Conservation (phyloP, 208 protist species). For the Trypanosoma cruzi region DNA sequence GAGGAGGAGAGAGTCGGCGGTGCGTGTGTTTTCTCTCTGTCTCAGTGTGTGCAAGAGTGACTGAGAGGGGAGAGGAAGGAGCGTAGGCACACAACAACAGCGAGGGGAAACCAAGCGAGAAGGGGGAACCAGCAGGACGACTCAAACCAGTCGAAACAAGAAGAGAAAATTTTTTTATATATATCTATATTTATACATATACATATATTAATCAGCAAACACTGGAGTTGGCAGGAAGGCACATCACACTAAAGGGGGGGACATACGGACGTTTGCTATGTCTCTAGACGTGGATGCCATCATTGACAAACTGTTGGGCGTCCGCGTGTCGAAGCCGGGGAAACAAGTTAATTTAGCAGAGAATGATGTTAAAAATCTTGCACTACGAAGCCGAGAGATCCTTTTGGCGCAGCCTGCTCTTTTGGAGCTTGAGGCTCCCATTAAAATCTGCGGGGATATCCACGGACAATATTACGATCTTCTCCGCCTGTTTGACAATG, state of each 20-base stretch:
- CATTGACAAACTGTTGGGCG: constrained; percentile 93
- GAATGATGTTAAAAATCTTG: constrained; percentile 87
- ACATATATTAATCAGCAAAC: constrained; percentile 8
- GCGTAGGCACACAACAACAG: background rate
- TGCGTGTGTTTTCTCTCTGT: background rate
- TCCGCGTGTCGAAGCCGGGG: constrained; percentile 84
- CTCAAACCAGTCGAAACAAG: background rate
- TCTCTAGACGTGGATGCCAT: constrained; percentile 88
- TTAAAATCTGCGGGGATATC: constrained; percentile 98
- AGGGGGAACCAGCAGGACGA: background rate
- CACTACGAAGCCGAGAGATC: constrained; percentile 83
- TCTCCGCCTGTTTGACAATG: constrained; percentile 99
- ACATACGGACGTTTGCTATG: constrained; percentile 30
- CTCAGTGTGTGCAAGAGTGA: background rate
- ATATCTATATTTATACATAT: background rate
- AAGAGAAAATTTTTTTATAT: background rate
- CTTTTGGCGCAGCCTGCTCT: constrained; percentile 86
- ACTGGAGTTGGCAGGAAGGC: background rate
- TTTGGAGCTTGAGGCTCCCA: constrained; percentile 92
- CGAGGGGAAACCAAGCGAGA: background rate
- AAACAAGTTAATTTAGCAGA: constrained; percentile 90
- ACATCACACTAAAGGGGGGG: background rate
- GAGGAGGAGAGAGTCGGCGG: too few relatives aligned
- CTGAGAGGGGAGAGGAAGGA: background rate
- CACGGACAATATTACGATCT: constrained; percentile 99